phyloP scores from a whole-genome alignment of 129 eudicot species.

The Chrysanthemum lavandulifolium region DNA sequence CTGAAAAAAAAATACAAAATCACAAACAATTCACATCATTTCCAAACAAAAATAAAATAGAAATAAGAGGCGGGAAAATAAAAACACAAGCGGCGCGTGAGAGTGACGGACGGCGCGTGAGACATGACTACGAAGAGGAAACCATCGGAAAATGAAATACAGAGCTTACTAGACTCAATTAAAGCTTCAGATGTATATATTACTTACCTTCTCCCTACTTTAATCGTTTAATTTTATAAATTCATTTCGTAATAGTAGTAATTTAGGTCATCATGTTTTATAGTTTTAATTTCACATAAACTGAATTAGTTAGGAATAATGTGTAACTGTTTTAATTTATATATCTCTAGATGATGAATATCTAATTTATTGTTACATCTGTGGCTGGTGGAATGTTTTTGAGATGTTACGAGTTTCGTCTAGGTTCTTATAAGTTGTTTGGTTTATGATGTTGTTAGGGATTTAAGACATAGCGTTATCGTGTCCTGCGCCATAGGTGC shows the following conservation, averaged over 20 bases:
- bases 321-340: background rate
- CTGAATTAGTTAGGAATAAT: background rate
- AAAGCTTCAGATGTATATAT: conserved; percentile 65
- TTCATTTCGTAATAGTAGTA: background rate
- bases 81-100: background rate
- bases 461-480: too few species aligned
- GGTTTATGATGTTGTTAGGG: too few species aligned
- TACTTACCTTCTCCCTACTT: conserved; percentile 22
- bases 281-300: too few species aligned
- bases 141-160: conserved; percentile 43
- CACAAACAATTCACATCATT: background rate
- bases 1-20: too few species aligned
- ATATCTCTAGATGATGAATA: too few species aligned
- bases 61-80: conserved; percentile 32
- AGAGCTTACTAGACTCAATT: conserved; percentile 56
- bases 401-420: background rate
- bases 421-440: too few species aligned
- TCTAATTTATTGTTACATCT: background rate
- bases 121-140: conserved; percentile 37
- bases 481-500: too few species aligned
- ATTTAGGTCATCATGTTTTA: too few species aligned
- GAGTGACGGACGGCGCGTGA: conserved; percentile 5
- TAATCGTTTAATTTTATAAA: background rate
- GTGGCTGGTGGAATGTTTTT: background rate
- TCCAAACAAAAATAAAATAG: background rate